Percentiles rank a stretch among this genome's conserved stretches.
Conservation (phyloP, 1,284 basidiomycete genomes). For the Baeospora myosura region DNA sequence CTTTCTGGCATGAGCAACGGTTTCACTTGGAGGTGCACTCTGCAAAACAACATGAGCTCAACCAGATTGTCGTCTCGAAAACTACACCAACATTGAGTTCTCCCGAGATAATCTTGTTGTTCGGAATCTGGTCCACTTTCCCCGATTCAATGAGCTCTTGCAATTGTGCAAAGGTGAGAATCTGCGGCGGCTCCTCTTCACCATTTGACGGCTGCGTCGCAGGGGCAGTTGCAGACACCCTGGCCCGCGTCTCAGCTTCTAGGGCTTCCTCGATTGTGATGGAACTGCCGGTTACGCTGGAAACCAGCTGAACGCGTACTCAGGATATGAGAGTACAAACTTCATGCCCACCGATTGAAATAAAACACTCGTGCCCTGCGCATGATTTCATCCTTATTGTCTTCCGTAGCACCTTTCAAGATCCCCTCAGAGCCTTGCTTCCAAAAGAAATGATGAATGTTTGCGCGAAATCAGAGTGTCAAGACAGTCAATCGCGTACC, state of each 20-base stretch:
- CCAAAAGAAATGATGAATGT: background rate
- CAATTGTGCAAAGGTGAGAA: slow-evolving; percentile 59
- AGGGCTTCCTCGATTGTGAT: slow-evolving; percentile 33
- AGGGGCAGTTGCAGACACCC: background rate
- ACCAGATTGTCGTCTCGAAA: slow-evolving; percentile 6
- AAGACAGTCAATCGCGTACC: slow-evolving; percentile 27
- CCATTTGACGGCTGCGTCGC: no score
- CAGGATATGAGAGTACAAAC: background rate
- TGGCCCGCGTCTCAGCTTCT: slow-evolving; percentile 21
- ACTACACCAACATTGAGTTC: slow-evolving; percentile 46
- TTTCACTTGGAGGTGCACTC: slow-evolving; percentile 48
- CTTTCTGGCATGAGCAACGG: slow-evolving; percentile 37
- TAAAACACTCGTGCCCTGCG: slow-evolving; percentile 59
- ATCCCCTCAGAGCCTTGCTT: slow-evolving; percentile 63
- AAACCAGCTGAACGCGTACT: slow-evolving; percentile 5
- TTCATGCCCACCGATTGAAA: slow-evolving; percentile 51
- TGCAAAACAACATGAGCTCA: slow-evolving; percentile 17
- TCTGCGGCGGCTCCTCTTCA: slow-evolving; percentile 31
- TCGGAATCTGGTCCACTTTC: slow-evolving; percentile 64
- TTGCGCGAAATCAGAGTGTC: slow-evolving; percentile 7
- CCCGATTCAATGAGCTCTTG: slow-evolving; percentile 64
- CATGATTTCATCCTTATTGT: slow-evolving; percentile 33
- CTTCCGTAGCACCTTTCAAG: slow-evolving; percentile 16
- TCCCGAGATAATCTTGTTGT: slow-evolving; percentile 64
- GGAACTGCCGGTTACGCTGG: slow-evolving; percentile 32